Base-by-base conservation (phyloP, 805 yeast species). In the Zygosaccharomyces bisporus region DNA sequence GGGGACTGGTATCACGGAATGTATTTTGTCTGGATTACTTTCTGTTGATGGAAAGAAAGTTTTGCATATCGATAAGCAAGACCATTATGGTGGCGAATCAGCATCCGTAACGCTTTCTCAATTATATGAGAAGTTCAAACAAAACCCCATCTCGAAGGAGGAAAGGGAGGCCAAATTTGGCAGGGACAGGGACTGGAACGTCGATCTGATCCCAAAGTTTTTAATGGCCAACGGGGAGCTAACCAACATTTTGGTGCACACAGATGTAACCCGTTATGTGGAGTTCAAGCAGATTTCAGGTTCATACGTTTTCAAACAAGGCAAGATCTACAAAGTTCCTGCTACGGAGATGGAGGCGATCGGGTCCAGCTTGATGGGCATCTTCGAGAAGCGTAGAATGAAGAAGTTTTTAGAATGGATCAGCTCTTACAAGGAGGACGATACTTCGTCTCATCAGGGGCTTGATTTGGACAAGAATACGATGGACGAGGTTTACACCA, bases 1-100 rank as follows among this genome's bases (percentile, higher is more conserved):
- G 48, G 99, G 98, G 23, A 71, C 79, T 48, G 99, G 99, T n/a
- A 76, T 93, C 52, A 91, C 97, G 36, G 99, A 93, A 67, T 93
- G 99, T 72, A 84, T 93, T 48, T 76, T 93, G 35, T 88, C 96
- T 1, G 99, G 99, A 3, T 69, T 93, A 42, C 75, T 93, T 36
- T 88, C 97, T 7, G 96, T 91, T n/a, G 98, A 93, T 61, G 98
- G 98, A 51, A 91, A 93, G 73, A 93, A 93, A 63, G 98, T 93
- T 6, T 75, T 93, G 45, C 99, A 93, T 69, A 89, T 93, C 51
- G 99, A 93, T 66, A 83, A 89, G 57, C 97, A 93, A 68, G 95
- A 88, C 64, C 95, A 89, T 64, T 93, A 93, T 56, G 99, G 99
- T 41, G 99, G 76, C 35, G 95, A 87, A 64, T 79, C 89, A 47